Evolutionary conservation across 371 early-diverging fungal genomes (phyloP).

Genomic region (Mortierella sp.): DNA sequence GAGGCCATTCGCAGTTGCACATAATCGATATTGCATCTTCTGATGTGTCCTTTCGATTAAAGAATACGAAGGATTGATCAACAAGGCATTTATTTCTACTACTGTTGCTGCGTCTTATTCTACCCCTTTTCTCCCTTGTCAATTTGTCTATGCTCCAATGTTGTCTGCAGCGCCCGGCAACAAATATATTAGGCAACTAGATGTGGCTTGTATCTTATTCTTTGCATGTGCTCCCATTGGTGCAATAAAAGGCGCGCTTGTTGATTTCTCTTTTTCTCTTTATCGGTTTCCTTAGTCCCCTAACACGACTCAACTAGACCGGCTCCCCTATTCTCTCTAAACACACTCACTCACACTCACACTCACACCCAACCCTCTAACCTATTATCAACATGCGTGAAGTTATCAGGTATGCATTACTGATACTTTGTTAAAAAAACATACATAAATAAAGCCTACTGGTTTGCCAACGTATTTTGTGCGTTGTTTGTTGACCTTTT

Average conservation of each 20-base stretch:
- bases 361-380: constrained; percentile 2
- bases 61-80: not conserved
- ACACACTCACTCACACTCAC: constrained; percentile 7
- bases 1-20: not conserved
- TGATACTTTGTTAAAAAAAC: not conserved
- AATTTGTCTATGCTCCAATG: not conserved
- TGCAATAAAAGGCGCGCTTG: constrained; percentile 14
- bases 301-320: constrained; percentile 53
- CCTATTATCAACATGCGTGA: constrained; percentile 87
- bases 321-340: constrained; percentile 32
- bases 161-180: constrained; percentile 3
- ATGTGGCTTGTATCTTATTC: not conserved
- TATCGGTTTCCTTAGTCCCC: constrained; percentile 55
- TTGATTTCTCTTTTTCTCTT: constrained; percentile 35
- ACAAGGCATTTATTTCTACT: not conserved
- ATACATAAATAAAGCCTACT: no score
- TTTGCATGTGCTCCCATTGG: constrained; percentile 1
- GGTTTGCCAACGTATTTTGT: not conserved
- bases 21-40: constrained; percentile 13
- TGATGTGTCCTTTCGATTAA: constrained; percentile 10
- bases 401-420: constrained; percentile 69
- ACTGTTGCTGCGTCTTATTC: no score
- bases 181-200: not conserved
- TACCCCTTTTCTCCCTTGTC: not conserved
- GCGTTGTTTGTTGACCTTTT: not conserved